Conservation (phyloP, 768 basidiomycete genomes). For the Hysterangium stoloniferum region DNA sequence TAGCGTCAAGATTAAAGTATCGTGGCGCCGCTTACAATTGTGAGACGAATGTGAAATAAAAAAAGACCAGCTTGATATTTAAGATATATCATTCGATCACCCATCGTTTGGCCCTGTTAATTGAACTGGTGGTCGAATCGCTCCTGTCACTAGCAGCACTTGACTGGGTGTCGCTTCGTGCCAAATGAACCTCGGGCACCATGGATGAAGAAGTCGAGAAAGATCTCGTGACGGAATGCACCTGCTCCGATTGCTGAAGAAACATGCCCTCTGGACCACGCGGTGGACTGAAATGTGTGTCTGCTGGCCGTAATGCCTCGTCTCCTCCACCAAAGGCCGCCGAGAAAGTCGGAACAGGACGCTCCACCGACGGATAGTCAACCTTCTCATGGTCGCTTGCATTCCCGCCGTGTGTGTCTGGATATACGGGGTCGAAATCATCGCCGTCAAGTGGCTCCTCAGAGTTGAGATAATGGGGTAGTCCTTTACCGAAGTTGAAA, state of each 20-base stretch:
- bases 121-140: conserved; percentile 11
- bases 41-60: not conserved
- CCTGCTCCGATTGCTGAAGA: not conserved
- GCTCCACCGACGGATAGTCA: conserved; percentile 47
- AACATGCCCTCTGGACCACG: conserved; percentile 11
- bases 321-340: conserved; percentile 27
- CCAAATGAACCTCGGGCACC: not conserved
- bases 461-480: conserved; percentile 50
- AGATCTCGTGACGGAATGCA: not conserved
- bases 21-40: too few relatives aligned
- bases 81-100: conserved; percentile 20
- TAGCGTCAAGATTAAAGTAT: not conserved
- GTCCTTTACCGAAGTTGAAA: conserved; percentile 71
- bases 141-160: conserved; percentile 8
- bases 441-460: conserved; percentile 43
- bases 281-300: conserved; percentile 28
- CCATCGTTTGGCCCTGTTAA: conserved; percentile 21
- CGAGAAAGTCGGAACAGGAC: conserved; percentile 48
- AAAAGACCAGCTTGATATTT: not conserved
- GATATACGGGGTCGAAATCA: conserved; percentile 29
- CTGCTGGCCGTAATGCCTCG: conserved; percentile 30
- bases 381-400: conserved; percentile 38
- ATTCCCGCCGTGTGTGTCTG: conserved; percentile 24
- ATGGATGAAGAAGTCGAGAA: not conserved
- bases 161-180: not conserved